Conservation (phyloP, 179 eudicot genomes). For the Silene coronaria region DNA sequence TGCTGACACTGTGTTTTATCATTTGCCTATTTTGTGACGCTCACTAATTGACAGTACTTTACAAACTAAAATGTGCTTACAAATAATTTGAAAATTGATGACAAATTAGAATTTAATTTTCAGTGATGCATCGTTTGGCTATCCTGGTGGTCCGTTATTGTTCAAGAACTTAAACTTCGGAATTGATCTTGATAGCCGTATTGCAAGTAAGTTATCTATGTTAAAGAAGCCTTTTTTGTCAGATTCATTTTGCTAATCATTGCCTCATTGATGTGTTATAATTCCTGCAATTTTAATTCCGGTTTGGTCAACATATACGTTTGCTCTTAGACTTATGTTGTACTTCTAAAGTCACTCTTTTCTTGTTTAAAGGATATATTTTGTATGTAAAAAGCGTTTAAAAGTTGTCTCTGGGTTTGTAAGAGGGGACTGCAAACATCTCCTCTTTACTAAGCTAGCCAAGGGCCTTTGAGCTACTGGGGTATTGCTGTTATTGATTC, state of each 20-base stretch:
- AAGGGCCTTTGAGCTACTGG: not conserved
- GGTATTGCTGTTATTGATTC: not conserved
- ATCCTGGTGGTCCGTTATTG: conserved; percentile 88
- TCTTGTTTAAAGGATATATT: not conserved
- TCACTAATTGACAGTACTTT: not conserved
- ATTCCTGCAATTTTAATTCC: not conserved
- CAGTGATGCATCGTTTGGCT: conserved; percentile 99
- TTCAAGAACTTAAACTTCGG: conserved; percentile 95
- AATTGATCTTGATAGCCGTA: conserved; percentile 93
- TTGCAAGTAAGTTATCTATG: conserved; percentile 70
- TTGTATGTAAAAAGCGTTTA: not conserved
- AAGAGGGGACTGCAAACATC: not conserved
- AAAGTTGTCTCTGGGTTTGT: not conserved
- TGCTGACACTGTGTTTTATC: not conserved
- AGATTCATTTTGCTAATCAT: conserved; percentile 11
- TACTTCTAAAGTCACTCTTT: not conserved
- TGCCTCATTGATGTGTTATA: not conserved
- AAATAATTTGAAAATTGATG: conserved; percentile 8
- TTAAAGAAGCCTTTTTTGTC: conserved; percentile 14
- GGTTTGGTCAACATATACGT: not conserved
- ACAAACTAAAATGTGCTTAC: not conserved
- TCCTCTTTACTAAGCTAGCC: not conserved
- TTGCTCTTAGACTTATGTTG: not conserved
- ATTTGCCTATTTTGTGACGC: conserved; percentile 1
- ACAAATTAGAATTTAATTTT: conserved; percentile 24